Conservation (phyloP, 2,329 filamentous ascomycete species). For the Aspergillus sp. region DNA sequence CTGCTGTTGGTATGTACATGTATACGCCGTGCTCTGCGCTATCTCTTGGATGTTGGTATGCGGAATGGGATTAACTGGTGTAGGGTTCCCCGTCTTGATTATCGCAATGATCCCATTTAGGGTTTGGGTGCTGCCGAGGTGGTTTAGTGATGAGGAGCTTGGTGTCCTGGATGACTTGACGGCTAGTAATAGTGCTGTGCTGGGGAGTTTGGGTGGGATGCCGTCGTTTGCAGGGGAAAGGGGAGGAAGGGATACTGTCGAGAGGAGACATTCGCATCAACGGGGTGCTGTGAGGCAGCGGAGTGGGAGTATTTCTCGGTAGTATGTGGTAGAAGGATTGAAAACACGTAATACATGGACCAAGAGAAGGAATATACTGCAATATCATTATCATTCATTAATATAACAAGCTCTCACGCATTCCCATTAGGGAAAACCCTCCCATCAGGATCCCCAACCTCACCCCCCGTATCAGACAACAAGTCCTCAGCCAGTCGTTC, state of each 20-base stretch:
- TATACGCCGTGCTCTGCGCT: too few species aligned
- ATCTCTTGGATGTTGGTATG: too few species aligned
- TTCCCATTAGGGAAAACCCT: neutral
- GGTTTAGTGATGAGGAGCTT: conserved; percentile 52
- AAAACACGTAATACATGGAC: too few species aligned
- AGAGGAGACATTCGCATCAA: too few species aligned
- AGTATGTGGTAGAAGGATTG: too few species aligned
- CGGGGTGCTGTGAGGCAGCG: too few species aligned
- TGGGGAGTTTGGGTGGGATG: conserved; percentile 52
- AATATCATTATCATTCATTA: too few species aligned
- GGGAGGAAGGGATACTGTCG: too few species aligned
- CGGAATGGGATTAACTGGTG: neutral
- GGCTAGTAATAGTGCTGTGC: conserved; percentile 53
- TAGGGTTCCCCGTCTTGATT: conserved; percentile 59
- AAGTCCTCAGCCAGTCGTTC: conserved; percentile 27
- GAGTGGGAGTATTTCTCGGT: too few species aligned
- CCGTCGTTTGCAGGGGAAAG: neutral
- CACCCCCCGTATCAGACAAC: neutral
- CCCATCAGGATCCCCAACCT: neutral
- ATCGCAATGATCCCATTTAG: conserved; percentile 56
- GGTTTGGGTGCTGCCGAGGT: conserved; percentile 50
- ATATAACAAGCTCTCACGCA: neutral
- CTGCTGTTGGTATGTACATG: conserved; percentile 46
- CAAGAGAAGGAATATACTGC: too few species aligned
- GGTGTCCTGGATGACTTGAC: conserved; percentile 54